Conservation (phyloP, 2,329 filamentous ascomycete species). For the Ophiostoma perfectum region DNA sequence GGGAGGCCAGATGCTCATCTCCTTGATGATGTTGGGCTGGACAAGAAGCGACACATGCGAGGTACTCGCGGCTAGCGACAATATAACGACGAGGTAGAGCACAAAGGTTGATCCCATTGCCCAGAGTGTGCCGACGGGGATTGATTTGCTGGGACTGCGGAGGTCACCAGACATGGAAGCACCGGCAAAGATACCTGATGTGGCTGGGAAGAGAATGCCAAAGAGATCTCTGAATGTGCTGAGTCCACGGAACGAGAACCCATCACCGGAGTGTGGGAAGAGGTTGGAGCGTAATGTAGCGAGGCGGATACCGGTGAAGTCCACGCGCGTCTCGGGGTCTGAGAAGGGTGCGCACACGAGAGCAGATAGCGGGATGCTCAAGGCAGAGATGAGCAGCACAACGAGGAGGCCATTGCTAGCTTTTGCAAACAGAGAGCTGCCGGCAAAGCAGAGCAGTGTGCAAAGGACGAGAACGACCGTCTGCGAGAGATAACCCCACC, state of each 20-base stretch:
- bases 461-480: constrained; percentile 66
- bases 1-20: constrained; percentile 69
- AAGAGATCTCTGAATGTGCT: constrained; percentile 77
- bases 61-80: constrained; percentile 72
- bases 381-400: constrained; percentile 64
- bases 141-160: constrained; percentile 74
- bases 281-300: constrained; percentile 70
- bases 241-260: constrained; percentile 55
- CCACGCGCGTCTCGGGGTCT: constrained; percentile 55
- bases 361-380: constrained; percentile 79
- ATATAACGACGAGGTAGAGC: constrained; percentile 68
- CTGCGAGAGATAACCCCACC: constrained; percentile 71
- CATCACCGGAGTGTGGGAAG: constrained; percentile 57
- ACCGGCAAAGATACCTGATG: constrained; percentile 60
- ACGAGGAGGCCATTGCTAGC: constrained; percentile 72
- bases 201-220: constrained; percentile 76
- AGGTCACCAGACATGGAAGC: constrained; percentile 89
- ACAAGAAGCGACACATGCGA: constrained; percentile 67
- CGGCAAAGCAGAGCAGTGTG: constrained; percentile 69
- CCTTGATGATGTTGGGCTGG: constrained; percentile 73
- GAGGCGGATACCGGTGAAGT: constrained; percentile 72
- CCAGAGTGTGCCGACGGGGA: constrained; percentile 76
- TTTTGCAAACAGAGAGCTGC: constrained; percentile 72
- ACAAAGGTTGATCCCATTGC: constrained; percentile 71
- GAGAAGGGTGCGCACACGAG: constrained; percentile 62